Base-by-base conservation (phyloP, 2,329 filamentous ascomycete genomes). In the Trichoderma arundinaceum region DNA sequence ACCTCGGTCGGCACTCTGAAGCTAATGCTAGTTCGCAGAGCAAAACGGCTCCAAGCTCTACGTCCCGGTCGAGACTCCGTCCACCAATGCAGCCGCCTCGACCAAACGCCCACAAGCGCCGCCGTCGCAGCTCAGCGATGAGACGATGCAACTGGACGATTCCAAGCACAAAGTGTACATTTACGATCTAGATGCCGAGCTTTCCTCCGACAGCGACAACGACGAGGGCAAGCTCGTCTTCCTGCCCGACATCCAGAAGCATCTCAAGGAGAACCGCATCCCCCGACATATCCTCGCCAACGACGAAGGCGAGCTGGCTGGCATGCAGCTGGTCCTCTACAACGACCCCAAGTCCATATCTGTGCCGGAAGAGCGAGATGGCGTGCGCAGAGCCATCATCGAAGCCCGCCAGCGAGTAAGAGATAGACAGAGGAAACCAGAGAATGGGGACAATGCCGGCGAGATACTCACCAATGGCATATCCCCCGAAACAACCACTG, bases 141-240 rank as follows among this genome's bases (percentile, higher is more conserved):
- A 92, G 71, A 74, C 77, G 65, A 97, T 98, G 94, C 85, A 90
- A 65, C 76, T 98, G 67, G 94, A 98, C 78, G 90, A 97, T 78
- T 90, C 91, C 38, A 91, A 91, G 72, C 84, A 96, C 80, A 92
- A 90, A 74, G 88, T 97, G 67, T 97, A 95, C 82, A 93, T 99
- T 71, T 90, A 94, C 81, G 89, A 96, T 77, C 83, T 99, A 9
- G 93, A 96, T 74, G 90, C 90, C 71, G 94, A 98, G 78, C 85
- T 98, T 38, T 89, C 90, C 13, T 81, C 80, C 7, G 79, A 78
- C 67, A 77, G 71, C 70, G 75, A 77, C 12, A 68, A 67, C 64
- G 82, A 84, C 67, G 82, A 86, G 22, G 84, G 85, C 70, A 84
- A 82, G 70, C 84, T 96, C 53, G 83, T 94, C 74, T 93, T 97